Base-by-base conservation (phyloP, 2,329 filamentous ascomycete species). In the Dendrostoma leiphaemia region DNA sequence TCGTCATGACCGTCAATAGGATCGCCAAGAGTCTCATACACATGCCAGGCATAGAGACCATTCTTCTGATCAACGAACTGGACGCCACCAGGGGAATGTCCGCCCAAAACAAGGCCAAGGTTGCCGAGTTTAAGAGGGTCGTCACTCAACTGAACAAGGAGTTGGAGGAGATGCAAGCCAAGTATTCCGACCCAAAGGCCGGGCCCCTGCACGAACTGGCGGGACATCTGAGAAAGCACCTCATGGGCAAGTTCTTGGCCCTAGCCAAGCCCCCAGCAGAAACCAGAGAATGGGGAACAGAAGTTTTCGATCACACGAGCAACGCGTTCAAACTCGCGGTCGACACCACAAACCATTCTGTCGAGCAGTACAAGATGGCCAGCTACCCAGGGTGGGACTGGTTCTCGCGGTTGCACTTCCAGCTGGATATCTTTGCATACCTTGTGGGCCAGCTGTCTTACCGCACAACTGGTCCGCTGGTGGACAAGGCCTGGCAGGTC, bases 241-340 rank as follows among this genome's bases (percentile, higher is more conserved):
- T 84, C 37, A 68, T 77, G 15, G 64, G 70, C n/a, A 83, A 80
- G 60, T 65, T 84, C 47, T 64, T 68, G 24, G 72, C 77, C 45
- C 68, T 83, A 48, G 65, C 80, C 41, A 67, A 73, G 6, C 77
- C 79, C 0, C 69, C 77, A 57, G 69, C 68, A 34, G 70, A 78
- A 19, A 74, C 75, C 40, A 70, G 76, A 0, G 78, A 80, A 60
- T 78, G 73, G 68, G 74, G 74, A 8, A 74, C 70, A 2, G 80
- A 83, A 59, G 72, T 81, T 8, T 71, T 73, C 31, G 73, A 71
- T 19, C 66, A 72, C 19, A 74, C 76, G 43, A 81, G 84, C 62
- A 79, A 80, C 51, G 67, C 83, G 7, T 84, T 84, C 70, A 79
- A 78, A 61, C 69, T 83, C 13, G 72, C 80, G 1, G 61, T 84